These are phyloP conservation scores for Conoideocrella luteorostrata DNA, from an alignment of 2,329 filamentous ascomycete species.

Conservation along the genomic window DNA sequence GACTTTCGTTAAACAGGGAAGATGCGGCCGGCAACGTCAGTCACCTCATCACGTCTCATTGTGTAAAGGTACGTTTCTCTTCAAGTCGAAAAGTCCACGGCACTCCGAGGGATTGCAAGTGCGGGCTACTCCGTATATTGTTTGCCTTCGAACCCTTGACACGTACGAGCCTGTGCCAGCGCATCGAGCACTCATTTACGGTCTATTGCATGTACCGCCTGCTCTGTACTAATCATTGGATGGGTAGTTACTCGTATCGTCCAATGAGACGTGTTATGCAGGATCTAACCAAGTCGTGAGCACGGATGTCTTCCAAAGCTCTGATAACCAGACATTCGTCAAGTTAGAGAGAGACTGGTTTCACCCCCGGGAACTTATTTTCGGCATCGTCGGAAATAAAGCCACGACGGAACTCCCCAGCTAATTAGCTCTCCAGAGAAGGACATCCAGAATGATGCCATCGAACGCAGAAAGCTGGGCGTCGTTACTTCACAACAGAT, in stretches of 20 bases:
- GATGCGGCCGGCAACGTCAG: too few relatives aligned
- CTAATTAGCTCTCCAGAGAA: too few relatives aligned
- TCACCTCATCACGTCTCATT: not conserved
- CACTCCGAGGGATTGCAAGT: not conserved
- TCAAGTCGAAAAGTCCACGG: not conserved
- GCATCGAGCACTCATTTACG: not conserved
- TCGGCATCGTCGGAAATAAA: too few relatives aligned
- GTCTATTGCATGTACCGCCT: not conserved
- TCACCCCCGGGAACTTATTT: too few relatives aligned
- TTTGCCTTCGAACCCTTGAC: not conserved
- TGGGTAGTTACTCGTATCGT: too few relatives aligned
- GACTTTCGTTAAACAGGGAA: too few relatives aligned
- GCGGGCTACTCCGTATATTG: not conserved
- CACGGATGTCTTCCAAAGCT: too few relatives aligned
- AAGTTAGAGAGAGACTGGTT: not conserved
- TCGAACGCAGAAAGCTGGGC: not conserved
- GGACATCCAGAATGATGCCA: too few relatives aligned
- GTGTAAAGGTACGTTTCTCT: not conserved
- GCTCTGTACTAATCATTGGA: not conserved
- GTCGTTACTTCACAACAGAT: too few relatives aligned
- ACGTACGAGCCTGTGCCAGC: not conserved
- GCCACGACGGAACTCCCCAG: too few relatives aligned
- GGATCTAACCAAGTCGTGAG: too few relatives aligned
- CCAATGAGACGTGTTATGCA: too few relatives aligned
- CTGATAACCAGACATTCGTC: not conserved